Conservation (phyloP, 495 filamentous ascomycete genomes). For the Neurospora hispaniola region DNA sequence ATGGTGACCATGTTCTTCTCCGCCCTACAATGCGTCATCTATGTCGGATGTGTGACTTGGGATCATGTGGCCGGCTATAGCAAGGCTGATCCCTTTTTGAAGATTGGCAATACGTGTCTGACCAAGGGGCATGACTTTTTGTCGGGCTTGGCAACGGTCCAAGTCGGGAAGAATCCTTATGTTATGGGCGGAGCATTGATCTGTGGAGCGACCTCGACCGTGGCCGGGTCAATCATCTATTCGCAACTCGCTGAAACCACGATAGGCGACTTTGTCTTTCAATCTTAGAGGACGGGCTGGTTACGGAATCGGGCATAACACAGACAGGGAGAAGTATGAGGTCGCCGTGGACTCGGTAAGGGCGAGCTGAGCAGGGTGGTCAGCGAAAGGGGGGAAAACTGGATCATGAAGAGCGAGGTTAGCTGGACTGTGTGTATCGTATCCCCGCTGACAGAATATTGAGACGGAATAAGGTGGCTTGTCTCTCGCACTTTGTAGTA, state of each 20-base stretch:
- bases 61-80: neutral
- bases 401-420: neutral
- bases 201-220: neutral
- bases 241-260: neutral
- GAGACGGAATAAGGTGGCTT: too few species aligned
- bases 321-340: neutral
- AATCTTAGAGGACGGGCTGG: neutral
- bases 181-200: neutral
- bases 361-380: neutral
- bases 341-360: neutral
- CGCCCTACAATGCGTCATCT: neutral
- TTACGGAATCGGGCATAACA: too few species aligned
- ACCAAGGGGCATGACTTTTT: neutral
- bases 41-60: neutral
- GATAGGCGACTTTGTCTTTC: neutral
- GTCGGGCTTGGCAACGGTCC: neutral
- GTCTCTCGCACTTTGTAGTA: neutral
- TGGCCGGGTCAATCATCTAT: neutral
- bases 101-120: neutral
- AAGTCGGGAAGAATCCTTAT: neutral
- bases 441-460: neutral
- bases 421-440: neutral
- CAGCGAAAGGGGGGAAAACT: neutral
- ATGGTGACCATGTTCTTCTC: neutral
- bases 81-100: neutral